Base-by-base conservation (phyloP, 2,329 filamentous ascomycete species). In the Lachnellula willkommii region DNA sequence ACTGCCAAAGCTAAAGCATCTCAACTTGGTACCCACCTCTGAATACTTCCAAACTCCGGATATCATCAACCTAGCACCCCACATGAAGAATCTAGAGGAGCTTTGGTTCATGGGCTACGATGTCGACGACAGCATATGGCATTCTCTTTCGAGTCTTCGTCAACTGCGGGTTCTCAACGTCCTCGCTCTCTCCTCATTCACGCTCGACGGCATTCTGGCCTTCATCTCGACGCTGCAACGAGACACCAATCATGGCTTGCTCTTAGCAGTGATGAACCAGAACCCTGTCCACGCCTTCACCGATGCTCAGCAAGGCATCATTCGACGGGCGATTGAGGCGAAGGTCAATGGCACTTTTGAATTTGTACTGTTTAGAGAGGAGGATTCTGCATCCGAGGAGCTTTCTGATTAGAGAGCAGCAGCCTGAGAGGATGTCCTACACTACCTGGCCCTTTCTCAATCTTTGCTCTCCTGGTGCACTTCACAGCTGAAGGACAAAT, bases 61-160 rank as follows among this genome's bases (percentile, higher is more conserved):
- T 40, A 71, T 87, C 36, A 66, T 72, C 11, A 63, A 63, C 2
- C 72, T 88, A 15, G 73, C 77, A 24, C 57, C 66, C 1, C 67
- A 72, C 9, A 69, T 69, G 6, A 36, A 28, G 24, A 55, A 73
- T 15, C 73, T 88, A 0, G 80, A 84, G 60, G 76, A 81, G 12
- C 68, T 88, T 14, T 77, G 74, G 46, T 77, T 87, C 49, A 77
- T 75, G 45, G 83, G 83, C 8, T 74, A 77, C 45, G 78, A 79
- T 15, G 68, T 80, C 22, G 74, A 77, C 5, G 78, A 83, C 57
- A 72, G 75, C 22, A 70, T 79, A 11, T 74, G 78, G 54, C 65
- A 66, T 36, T 65, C 67, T 3, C 65, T 83, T 12, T 73, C 78
- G 11, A 66, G 67, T 5, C 70, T 85, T 45, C 66, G 67, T 3